phyloP scores from a whole-genome alignment of 495 filamentous ascomycete genomes.

The Oidiodendron maius region DNA sequence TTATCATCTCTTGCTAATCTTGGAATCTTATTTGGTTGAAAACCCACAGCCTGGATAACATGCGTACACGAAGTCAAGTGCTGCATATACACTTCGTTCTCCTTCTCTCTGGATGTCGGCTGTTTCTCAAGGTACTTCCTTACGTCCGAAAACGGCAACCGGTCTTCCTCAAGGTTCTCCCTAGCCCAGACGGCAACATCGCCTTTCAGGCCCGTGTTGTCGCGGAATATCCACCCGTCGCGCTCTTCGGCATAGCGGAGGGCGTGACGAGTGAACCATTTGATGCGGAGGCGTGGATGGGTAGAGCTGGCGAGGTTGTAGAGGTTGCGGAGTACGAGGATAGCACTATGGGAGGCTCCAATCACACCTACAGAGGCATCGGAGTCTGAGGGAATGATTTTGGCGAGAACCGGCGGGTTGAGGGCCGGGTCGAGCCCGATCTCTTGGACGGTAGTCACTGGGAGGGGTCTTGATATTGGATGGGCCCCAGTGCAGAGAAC shows the following conservation, averaged over 20 bases:
- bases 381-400: constrained; percentile 29
- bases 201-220: constrained; percentile 61
- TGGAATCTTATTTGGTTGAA: constrained; percentile 42
- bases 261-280: constrained; percentile 55
- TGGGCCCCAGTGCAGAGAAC: constrained; percentile 54
- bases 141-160: constrained; percentile 39
- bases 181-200: constrained; percentile 51
- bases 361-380: constrained; percentile 45
- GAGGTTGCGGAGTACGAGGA: constrained; percentile 55
- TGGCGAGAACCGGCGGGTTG: constrained; percentile 44
- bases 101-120: constrained; percentile 38
- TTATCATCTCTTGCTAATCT: constrained; percentile 19
- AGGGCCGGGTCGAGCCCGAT: constrained; percentile 51
- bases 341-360: constrained; percentile 56
- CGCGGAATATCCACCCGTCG: constrained; percentile 56
- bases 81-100: constrained; percentile 33
- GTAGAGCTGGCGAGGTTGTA: constrained; percentile 41
- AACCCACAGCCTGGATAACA: constrained; percentile 52
- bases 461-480: constrained; percentile 33
- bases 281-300: constrained; percentile 47
- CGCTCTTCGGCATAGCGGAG: constrained; percentile 56
- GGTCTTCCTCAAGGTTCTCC: constrained; percentile 46
- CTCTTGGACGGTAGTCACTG: constrained; percentile 28
- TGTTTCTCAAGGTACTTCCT: constrained; percentile 45
- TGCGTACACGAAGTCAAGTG: constrained; percentile 43